These are phyloP conservation scores for Leccinum subgranulosum DNA, from an alignment of 768 basidiomycete species.

Conservation along the genomic window DNA sequence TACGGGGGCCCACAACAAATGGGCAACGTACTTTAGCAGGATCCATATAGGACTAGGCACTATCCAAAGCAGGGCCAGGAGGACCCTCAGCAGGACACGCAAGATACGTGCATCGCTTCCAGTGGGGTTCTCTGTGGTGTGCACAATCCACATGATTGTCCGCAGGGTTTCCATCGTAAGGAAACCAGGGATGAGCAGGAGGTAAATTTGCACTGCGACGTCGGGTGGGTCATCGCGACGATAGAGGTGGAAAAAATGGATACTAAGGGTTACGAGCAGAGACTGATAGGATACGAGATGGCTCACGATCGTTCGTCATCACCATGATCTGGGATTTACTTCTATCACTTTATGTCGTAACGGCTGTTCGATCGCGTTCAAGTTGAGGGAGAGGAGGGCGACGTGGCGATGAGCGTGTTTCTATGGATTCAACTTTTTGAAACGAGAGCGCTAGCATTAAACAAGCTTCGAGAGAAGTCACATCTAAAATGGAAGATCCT, in stretches of 20 bases:
- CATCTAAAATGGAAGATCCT: conserved; percentile 4
- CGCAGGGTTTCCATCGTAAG: conserved; percentile 9
- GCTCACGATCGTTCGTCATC: too few species aligned
- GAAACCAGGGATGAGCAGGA: conserved; percentile 13
- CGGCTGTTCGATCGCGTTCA: background rate
- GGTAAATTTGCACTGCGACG: background rate
- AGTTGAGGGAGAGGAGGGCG: background rate
- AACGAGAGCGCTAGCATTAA: background rate
- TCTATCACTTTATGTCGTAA: too few species aligned
- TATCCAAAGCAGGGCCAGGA: background rate
- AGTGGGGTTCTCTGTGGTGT: background rate
- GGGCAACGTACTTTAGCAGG: background rate
- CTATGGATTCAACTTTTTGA: background rate
- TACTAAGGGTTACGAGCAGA: too few species aligned
- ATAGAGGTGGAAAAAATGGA: too few species aligned
- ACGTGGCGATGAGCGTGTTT: background rate
- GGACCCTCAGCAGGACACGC: background rate
- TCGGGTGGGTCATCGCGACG: too few species aligned
- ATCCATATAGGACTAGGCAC: conserved; percentile 4
- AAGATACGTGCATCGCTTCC: conserved; percentile 1
- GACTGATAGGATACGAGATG: too few species aligned
- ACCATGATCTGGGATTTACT: too few species aligned
- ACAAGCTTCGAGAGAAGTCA: background rate
- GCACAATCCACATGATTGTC: background rate
- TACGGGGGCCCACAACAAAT: background rate